Conservation (phyloP, 768 basidiomycete species). For the Coprinopsis marcescibilis region DNA sequence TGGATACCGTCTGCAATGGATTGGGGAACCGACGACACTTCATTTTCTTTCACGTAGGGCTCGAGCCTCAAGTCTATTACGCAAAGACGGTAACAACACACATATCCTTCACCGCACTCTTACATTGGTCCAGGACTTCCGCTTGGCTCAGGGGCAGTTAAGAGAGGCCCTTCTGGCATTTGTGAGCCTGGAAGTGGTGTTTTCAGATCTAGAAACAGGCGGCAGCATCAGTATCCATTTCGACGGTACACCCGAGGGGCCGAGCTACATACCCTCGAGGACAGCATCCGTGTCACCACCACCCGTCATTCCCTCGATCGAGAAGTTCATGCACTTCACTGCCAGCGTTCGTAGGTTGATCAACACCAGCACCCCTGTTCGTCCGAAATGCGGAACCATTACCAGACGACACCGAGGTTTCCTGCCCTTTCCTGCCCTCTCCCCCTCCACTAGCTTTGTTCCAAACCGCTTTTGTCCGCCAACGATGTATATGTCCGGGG, state of each 20-base stretch:
- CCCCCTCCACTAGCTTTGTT: constrained; percentile 56
- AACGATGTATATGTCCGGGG: constrained; percentile 88
- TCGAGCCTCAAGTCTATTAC: too few species aligned
- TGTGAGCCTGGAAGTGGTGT: constrained; percentile 12
- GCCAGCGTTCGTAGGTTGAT: constrained; percentile 75
- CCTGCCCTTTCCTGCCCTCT: constrained; percentile 26
- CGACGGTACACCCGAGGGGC: neutral
- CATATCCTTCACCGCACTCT: constrained; percentile 6
- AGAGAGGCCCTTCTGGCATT: constrained; percentile 20
- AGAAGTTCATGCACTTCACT: constrained; percentile 57
- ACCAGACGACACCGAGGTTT: constrained; percentile 60
- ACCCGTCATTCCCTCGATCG: constrained; percentile 40
- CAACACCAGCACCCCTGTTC: constrained; percentile 73
- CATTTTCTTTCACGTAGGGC: constrained; percentile 8
- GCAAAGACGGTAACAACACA: constrained; percentile 7
- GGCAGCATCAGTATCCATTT: neutral
- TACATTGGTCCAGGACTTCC: constrained; percentile 12
- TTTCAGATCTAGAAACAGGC: constrained; percentile 12
- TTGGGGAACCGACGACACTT: constrained; percentile 59
- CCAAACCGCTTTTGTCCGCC: constrained; percentile 85
- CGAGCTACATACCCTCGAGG: constrained; percentile 14
- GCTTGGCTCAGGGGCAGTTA: constrained; percentile 19
- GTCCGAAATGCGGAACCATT: constrained; percentile 73
- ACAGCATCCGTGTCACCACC: constrained; percentile 19
- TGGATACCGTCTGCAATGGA: constrained; percentile 88